phyloP scores from a whole-genome alignment of 208 protist species.

The Porcisia hertigi region DNA sequence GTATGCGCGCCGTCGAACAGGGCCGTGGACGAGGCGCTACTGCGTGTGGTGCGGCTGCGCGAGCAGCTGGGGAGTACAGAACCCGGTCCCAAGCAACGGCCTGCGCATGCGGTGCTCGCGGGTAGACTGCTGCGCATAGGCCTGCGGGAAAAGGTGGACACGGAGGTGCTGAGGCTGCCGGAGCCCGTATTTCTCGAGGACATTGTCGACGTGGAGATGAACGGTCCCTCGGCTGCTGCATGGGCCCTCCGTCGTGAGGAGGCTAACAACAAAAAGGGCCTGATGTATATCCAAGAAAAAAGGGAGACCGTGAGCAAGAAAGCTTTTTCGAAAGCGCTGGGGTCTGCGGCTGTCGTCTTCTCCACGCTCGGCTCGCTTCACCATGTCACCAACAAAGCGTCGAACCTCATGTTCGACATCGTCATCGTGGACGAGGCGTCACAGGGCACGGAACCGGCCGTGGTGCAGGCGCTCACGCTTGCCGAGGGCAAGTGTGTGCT shows the following conservation, averaged over 20 bases:
- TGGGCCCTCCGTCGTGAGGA: neutral
- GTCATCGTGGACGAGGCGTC: constrained; percentile 94
- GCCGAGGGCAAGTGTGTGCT: constrained; percentile 61
- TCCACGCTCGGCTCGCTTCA: constrained; percentile 85
- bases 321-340: constrained; percentile 34
- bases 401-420: constrained; percentile 57
- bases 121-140: constrained; percentile 62
- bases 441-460: constrained; percentile 89
- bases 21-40: constrained; percentile 82
- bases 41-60: constrained; percentile 60
- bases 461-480: constrained; percentile 73
- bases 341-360: constrained; percentile 53
- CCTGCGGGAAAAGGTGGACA: constrained; percentile 61
- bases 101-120: constrained; percentile 10
- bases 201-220: constrained; percentile 16
- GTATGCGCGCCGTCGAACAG: constrained; percentile 88
- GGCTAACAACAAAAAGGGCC: neutral
- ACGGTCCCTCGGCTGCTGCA: neutral
- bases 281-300: neutral
- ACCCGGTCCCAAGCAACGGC: neutral
- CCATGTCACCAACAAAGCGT: constrained; percentile 44
- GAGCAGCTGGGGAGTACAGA: constrained; percentile 16
- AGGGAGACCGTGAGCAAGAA: constrained; percentile 3
- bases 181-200: constrained; percentile 79
- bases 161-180: constrained; percentile 42